Evolutionary conservation across 768 basidiomycete genomes (phyloP).

Genomic region (Guyanaporus albipodus): DNA sequence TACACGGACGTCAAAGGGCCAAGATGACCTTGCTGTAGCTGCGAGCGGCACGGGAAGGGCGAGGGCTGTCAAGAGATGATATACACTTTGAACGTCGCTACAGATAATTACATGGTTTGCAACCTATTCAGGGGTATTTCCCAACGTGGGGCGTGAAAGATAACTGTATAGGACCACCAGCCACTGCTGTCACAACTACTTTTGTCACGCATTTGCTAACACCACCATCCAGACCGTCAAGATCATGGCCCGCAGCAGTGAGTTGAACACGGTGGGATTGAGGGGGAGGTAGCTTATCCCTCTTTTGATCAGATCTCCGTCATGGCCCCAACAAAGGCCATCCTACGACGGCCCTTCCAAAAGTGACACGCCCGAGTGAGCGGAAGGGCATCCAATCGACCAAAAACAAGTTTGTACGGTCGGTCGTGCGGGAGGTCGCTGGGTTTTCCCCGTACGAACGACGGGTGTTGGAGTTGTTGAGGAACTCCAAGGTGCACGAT

Average conservation of each 20-base stretch:
- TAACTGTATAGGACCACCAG: constrained; percentile 63
- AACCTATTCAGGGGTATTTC: constrained; percentile 12
- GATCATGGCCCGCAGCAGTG: constrained; percentile 78
- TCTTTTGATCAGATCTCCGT: constrained; percentile 61
- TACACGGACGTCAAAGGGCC: constrained; percentile 45
- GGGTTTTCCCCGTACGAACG: constrained; percentile 98
- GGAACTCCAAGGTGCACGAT: constrained; percentile 85
- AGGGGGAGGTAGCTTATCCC: constrained; percentile 3
- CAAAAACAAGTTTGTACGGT: constrained; percentile 92
- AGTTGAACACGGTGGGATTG: constrained; percentile 30
- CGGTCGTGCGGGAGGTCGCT: constrained; percentile 92
- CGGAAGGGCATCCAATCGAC: constrained; percentile 89
- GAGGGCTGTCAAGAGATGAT: constrained; percentile 48
- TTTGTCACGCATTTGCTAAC: constrained; percentile 20
- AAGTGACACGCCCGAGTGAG: constrained; percentile 73
- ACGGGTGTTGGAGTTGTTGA: constrained; percentile 94
- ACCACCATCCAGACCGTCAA: constrained; percentile 49
- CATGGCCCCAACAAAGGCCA: constrained; percentile 84
- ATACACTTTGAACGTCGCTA: constrained; percentile 9
- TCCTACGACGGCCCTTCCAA: constrained; percentile 81
- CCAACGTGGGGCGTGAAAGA: constrained; percentile 20
- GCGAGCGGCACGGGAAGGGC: constrained; percentile 40
- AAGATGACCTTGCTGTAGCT: constrained; percentile 32
- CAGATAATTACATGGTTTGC: constrained; percentile 8
- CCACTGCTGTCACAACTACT: constrained; percentile 47